These are phyloP conservation scores for Tilletia indica DNA, from an alignment of 1,284 basidiomycete genomes.

Conservation along the genomic window DNA sequence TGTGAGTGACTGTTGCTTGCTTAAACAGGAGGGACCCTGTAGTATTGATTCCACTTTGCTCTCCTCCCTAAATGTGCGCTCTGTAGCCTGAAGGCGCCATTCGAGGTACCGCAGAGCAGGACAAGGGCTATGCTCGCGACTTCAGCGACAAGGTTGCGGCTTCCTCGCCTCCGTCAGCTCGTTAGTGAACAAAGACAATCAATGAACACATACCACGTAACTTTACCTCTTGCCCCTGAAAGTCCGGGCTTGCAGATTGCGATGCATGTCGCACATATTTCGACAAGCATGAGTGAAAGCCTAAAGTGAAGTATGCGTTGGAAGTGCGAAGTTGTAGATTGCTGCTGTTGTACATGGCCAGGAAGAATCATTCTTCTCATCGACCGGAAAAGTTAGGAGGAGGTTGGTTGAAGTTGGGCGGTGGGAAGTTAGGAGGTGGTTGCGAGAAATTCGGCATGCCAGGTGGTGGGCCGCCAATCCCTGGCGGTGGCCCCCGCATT, in stretches of 20 bases:
- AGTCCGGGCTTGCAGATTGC: neutral
- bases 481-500: constrained; percentile 4
- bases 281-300: neutral
- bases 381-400: neutral
- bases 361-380: neutral
- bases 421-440: constrained; percentile 1
- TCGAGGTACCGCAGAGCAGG: constrained; percentile 13
- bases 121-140: constrained; percentile 1
- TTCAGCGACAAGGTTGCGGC: constrained; percentile 1
- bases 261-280: neutral
- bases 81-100: constrained; percentile 13
- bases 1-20: neutral
- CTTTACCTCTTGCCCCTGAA: neutral
- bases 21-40: neutral
- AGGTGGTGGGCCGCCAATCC: constrained; percentile 10
- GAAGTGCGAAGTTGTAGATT: too few species aligned
- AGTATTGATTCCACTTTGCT: neutral
- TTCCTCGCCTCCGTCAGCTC: neutral
- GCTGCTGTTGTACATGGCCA: too few species aligned
- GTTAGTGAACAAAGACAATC: neutral
- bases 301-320: too few species aligned
- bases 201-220: neutral
- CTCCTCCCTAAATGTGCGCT: neutral
- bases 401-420: neutral
- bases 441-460: constrained; percentile 14